Conservation (phyloP, 345 rosid species). For the Bruguiera parviflora region DNA sequence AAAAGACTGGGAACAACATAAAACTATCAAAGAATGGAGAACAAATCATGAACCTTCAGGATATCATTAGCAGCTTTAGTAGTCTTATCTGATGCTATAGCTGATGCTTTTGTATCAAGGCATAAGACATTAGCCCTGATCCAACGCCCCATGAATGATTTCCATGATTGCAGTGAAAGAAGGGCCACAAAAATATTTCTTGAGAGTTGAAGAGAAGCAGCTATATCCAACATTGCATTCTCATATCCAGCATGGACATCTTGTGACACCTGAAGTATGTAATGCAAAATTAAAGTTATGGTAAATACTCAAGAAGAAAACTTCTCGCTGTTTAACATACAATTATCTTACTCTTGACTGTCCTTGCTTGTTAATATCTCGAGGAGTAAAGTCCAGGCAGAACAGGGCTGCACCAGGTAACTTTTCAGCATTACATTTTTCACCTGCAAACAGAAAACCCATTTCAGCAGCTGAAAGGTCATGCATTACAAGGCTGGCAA, state of each 20-base stretch:
- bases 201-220: constrained; percentile 73
- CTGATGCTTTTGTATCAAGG: constrained; percentile 41
- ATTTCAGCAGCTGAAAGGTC: neutral
- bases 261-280: constrained; percentile 38
- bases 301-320: constrained; percentile 16
- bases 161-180: constrained; percentile 87
- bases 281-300: constrained; percentile 21
- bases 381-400: constrained; percentile 58
- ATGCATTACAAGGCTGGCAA: neutral
- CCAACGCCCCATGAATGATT: constrained; percentile 82
- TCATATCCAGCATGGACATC: constrained; percentile 58
- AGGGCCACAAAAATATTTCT: constrained; percentile 75
- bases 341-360: constrained; percentile 44
- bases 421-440: constrained; percentile 40
- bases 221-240: constrained; percentile 59
- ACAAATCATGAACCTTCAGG: constrained; percentile 55
- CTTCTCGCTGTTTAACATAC: neutral
- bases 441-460: constrained; percentile 48
- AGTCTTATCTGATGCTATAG: constrained; percentile 47
- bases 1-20: constrained; percentile 3
- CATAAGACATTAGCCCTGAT: constrained; percentile 52
- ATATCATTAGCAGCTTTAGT: constrained; percentile 78
- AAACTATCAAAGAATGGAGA: constrained; percentile 10
- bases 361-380: constrained; percentile 42
- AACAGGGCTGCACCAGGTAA: constrained; percentile 85